These are phyloP conservation scores for Cyathus striatus DNA, from an alignment of 768 basidiomycete species.

Conservation along the genomic window DNA sequence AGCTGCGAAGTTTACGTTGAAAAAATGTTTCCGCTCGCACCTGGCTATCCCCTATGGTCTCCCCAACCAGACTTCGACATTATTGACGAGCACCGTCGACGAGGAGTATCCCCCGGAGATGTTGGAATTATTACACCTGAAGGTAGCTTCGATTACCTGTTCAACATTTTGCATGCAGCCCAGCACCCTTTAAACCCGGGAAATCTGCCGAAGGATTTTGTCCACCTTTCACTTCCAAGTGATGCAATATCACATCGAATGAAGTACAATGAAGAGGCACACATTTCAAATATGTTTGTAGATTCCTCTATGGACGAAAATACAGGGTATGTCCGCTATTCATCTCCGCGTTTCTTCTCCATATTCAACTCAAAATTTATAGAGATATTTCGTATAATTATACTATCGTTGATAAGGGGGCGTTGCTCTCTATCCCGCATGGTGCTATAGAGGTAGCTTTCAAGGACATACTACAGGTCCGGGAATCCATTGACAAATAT, in stretches of 20 bases:
- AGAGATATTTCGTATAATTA: not conserved
- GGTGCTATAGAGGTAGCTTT: conserved; percentile 6
- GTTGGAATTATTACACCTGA: conserved; percentile 10
- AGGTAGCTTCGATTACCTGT: conserved; percentile 8
- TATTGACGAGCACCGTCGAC: not conserved
- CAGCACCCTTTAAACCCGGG: conserved; percentile 8
- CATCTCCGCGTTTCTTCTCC: not conserved
- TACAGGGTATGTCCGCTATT: not conserved
- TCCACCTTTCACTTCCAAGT: not conserved
- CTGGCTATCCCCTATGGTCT: conserved; percentile 4
- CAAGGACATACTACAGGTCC: not conserved
- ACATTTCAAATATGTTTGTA: not conserved
- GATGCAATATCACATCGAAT: not conserved
- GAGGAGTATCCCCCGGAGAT: conserved; percentile 7
- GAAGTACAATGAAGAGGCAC: not conserved
- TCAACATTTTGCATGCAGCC: conserved; percentile 10
- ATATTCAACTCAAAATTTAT: conserved; percentile 1
- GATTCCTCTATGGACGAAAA: not conserved
- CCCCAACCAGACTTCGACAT: conserved; percentile 1
- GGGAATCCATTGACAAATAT: not conserved
- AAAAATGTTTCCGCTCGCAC: not conserved
- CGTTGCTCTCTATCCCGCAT: conserved; percentile 7
- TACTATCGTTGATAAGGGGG: conserved; percentile 2
- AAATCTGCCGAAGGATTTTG: not conserved
- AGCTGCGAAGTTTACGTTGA: conserved; percentile 1